Percentiles rank a stretch among this genome's conserved stretches.
Evolutionary conservation across 2,329 filamentous ascomycete species (phyloP).

Genomic region (Aspergillus puulaauensis): DNA sequence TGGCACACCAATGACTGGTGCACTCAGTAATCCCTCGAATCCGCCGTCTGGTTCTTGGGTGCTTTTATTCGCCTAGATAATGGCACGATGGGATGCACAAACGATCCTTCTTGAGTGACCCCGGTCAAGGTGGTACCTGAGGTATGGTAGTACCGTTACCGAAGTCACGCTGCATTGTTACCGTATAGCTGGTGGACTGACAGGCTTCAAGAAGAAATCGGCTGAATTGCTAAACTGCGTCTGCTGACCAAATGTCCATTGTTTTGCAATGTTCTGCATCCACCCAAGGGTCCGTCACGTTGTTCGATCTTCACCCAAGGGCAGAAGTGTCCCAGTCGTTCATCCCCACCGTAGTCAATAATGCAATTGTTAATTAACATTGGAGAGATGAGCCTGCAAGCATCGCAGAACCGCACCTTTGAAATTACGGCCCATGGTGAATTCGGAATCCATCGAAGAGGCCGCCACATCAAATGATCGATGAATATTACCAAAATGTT

Average conservation of each 20-base stretch:
- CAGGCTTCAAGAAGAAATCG: not conserved
- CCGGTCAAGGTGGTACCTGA: conserved; percentile 13
- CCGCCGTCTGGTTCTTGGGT: conserved; percentile 6
- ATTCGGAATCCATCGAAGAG: not conserved
- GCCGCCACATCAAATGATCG: not conserved
- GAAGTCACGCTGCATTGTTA: conserved; percentile 35
- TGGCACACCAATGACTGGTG: conserved; percentile 5
- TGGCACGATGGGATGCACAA: conserved; percentile 19
- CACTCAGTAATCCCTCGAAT: conserved; percentile 12
- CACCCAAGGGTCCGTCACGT: not conserved
- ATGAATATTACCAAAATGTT: not conserved
- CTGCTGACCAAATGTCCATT: not conserved
- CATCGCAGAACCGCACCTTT: not conserved
- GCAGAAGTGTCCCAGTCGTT: not conserved
- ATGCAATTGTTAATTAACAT: not conserved
- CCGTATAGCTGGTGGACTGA: conserved; percentile 16
- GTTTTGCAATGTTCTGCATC: not conserved
- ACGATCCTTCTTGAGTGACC: conserved; percentile 8
- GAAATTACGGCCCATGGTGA: not conserved
- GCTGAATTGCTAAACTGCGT: not conserved
- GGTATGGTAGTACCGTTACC: conserved; percentile 13
- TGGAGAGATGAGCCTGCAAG: not conserved
- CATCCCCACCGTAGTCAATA: not conserved
- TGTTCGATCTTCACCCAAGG: too few species aligned
- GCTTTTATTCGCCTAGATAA: conserved; percentile 10